Percentiles rank a stretch among this genome's conserved stretches.
Evolutionary conservation across 352 stramenopile genomes (phyloP).

Genomic region (Pythium plurisporium): DNA sequence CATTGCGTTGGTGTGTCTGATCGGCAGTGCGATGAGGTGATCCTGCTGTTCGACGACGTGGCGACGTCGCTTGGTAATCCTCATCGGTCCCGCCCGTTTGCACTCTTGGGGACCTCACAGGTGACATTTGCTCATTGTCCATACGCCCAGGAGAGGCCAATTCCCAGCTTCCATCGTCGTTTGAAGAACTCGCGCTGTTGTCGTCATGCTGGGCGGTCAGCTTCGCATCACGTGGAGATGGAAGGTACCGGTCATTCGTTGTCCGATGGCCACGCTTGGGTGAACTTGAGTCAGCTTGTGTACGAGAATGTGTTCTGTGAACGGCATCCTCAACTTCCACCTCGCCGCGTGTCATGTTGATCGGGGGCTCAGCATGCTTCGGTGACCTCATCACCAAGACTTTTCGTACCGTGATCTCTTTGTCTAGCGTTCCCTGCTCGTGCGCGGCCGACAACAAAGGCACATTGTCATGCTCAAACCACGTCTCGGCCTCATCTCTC

Average conservation of each 20-base stretch:
- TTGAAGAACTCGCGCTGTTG: slow-evolving; percentile 15
- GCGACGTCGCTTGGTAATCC: neutral
- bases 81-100: neutral
- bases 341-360: neutral
- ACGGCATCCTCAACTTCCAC: no score
- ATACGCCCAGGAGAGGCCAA: slow-evolving; percentile 5
- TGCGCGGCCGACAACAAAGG: slow-evolving; percentile 49
- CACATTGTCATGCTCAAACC: slow-evolving; percentile 63
- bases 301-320: neutral
- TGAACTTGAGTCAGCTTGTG: neutral
- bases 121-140: neutral
- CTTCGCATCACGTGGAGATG: no score
- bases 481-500: slow-evolving; percentile 32
- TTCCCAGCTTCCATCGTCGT: slow-evolving; percentile 18
- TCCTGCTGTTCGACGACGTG: neutral
- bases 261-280: slow-evolving; percentile 4
- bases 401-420: slow-evolving; percentile 44
- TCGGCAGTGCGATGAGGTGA: neutral
- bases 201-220: neutral
- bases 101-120: slow-evolving; percentile 1
- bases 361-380: neutral
- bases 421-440: slow-evolving; percentile 27
- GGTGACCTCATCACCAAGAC: slow-evolving; percentile 48
- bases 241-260: neutral
- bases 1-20: neutral